phyloP scores from a whole-genome alignment of 2,329 filamentous ascomycete species.

The Zasmidium angulare region DNA sequence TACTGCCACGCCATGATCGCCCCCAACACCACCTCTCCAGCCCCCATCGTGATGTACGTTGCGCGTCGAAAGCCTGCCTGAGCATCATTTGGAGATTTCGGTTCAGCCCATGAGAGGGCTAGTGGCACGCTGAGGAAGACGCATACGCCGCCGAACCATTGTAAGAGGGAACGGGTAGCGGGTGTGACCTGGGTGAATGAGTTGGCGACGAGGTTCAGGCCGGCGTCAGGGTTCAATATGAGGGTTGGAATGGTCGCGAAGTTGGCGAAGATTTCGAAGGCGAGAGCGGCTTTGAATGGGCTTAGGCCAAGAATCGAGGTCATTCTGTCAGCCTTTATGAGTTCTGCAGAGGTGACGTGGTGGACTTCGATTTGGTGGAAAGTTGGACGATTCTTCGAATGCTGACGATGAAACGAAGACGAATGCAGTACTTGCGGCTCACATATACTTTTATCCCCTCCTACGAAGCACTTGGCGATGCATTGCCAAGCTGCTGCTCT shows the following conservation, averaged over 20 bases:
- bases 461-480: neutral
- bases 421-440: neutral
- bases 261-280: slow-evolving; percentile 15
- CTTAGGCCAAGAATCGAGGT: slow-evolving; percentile 11
- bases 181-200: slow-evolving; percentile 4
- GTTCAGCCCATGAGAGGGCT: slow-evolving; percentile 9
- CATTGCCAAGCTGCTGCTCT: neutral
- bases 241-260: slow-evolving; percentile 14
- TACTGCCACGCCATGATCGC: slow-evolving; percentile 5
- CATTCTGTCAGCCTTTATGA: neutral
- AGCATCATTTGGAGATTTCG: neutral
- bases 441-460: neutral
- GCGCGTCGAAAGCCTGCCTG: slow-evolving; percentile 7
- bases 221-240: slow-evolving; percentile 10
- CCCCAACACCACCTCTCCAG: slow-evolving; percentile 7
- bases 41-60: slow-evolving; percentile 12
- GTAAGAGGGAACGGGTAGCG: slow-evolving; percentile 5
- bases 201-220: slow-evolving; percentile 8
- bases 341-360: neutral
- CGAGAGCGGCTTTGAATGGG: slow-evolving; percentile 13
- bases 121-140: slow-evolving; percentile 11
- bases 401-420: too few relatives aligned
- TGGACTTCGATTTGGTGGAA: neutral
- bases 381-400: too few relatives aligned
- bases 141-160: slow-evolving; percentile 11